Conservation (phyloP, 306 rosid species). For the Geum urbanum region DNA sequence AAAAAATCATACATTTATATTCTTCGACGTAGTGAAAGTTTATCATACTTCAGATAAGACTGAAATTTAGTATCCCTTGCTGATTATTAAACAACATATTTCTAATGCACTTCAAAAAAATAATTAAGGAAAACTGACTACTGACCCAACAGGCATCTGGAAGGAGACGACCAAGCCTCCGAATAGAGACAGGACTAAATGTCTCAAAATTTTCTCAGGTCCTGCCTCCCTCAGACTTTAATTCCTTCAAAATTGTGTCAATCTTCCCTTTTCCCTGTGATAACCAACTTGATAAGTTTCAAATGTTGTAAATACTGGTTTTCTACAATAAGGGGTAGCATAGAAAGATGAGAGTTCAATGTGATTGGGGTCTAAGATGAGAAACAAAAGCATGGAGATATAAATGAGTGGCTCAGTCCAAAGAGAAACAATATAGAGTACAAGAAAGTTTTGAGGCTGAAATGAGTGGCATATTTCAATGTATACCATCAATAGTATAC, state of each 20-base stretch:
- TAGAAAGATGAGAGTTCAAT: not conserved
- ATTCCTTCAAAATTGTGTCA: conserved; percentile 44
- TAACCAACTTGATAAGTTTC: not conserved
- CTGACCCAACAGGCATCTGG: conserved; percentile 73
- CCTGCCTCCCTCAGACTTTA: conserved; percentile 29
- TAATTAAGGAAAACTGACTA: conserved; percentile 1
- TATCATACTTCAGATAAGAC: not conserved
- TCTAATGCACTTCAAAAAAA: not conserved
- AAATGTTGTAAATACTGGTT: not conserved
- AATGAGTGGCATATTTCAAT: not conserved
- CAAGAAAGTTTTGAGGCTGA: not conserved
- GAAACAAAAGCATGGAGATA: not conserved
- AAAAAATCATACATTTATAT: too few relatives aligned
- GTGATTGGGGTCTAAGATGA: not conserved
- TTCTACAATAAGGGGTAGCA: not conserved
- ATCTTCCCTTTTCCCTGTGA: conserved; percentile 56
- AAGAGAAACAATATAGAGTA: not conserved
- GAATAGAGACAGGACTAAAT: conserved; percentile 51
- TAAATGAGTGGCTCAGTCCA: not conserved
- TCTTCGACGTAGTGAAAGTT: not conserved
- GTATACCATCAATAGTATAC: not conserved
- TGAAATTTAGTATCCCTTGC: not conserved
- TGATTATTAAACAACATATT: not conserved
- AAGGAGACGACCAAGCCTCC: conserved; percentile 72
- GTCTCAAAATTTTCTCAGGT: conserved; percentile 32